Evolutionary conservation across 1,284 basidiomycete genomes (phyloP).

Genomic region (Pholiota adiposa): DNA sequence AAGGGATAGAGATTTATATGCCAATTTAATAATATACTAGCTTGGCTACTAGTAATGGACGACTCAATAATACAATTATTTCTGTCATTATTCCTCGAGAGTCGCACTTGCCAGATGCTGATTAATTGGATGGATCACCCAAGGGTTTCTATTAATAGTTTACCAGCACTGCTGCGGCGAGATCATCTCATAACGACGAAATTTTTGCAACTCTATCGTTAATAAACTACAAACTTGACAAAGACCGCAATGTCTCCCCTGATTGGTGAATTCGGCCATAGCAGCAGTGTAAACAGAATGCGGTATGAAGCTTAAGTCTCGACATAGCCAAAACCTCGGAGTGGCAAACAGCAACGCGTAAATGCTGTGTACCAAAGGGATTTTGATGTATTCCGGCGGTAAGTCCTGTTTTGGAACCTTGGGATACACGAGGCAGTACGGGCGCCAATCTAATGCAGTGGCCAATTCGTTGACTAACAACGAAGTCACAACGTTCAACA

Average conservation of each 20-base stretch:
- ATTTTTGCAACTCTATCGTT: no score
- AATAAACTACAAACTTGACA: no score
- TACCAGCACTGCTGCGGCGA: no score
- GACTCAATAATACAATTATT: neutral
- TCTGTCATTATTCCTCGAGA: neutral
- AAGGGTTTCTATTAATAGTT: no score
- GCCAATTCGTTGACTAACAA: neutral
- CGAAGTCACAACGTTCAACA: neutral
- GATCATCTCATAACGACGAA: no score
- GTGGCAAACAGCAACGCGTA: neutral
- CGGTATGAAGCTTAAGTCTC: no score
- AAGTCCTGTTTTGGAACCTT: neutral
- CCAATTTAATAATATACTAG: slow-evolving; percentile 60
- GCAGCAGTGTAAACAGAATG: no score
- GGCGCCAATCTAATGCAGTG: neutral
- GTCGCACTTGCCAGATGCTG: no score
- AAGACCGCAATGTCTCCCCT: no score
- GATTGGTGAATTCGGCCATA: no score
- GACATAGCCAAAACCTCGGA: neutral
- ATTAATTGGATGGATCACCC: no score
- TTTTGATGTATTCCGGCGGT: neutral
- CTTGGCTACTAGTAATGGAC: slow-evolving; percentile 28
- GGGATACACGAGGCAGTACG: neutral
- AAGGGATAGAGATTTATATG: slow-evolving; percentile 51
- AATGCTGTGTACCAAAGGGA: neutral